Conservation (phyloP, 2,329 filamentous ascomycete genomes). For the Dryadomyces quercus-mongolicae region DNA sequence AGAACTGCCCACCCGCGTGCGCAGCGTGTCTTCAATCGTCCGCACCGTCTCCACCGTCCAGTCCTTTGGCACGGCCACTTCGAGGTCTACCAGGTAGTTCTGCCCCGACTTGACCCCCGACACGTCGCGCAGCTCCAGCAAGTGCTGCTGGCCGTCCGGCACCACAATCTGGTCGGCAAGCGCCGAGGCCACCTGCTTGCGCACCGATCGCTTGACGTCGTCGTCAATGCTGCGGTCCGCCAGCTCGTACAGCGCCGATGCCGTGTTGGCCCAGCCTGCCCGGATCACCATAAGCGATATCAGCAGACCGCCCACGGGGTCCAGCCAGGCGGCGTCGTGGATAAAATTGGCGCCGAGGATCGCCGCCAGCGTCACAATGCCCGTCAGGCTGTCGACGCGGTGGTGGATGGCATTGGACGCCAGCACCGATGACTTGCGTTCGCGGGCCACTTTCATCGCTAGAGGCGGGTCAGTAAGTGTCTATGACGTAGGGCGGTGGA, state of each 20-base stretch:
- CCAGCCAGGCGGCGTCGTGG: constrained; percentile 77
- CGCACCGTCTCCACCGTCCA: constrained; percentile 66
- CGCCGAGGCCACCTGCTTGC: constrained; percentile 49
- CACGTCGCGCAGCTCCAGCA: constrained; percentile 63
- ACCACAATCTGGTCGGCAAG: constrained; percentile 27
- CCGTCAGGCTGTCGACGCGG: constrained; percentile 88
- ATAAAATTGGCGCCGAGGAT: constrained; percentile 85
- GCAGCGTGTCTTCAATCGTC: constrained; percentile 60
- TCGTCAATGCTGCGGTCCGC: constrained; percentile 83
- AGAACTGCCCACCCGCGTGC: constrained; percentile 59
- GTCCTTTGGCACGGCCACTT: constrained; percentile 63
- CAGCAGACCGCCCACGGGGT: constrained; percentile 82
- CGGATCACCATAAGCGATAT: constrained; percentile 91
- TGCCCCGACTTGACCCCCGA: constrained; percentile 92
- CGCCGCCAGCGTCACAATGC: constrained; percentile 79
- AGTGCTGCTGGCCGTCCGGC: constrained; percentile 38
- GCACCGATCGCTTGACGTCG: constrained; percentile 64
- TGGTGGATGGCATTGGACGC: constrained; percentile 95
- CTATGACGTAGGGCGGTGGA: not conserved
- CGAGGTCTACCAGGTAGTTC: constrained; percentile 87
- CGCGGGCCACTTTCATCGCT: constrained; percentile 92
- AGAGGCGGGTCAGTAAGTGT: constrained; percentile 15
- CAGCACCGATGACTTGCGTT: constrained; percentile 89
- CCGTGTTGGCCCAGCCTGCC: constrained; percentile 78
- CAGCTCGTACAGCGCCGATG: constrained; percentile 70